Evolutionary conservation across 108 stramenopile genomes (phyloP), one percentile per base, ranked within the genome.

Genomic region (Skeletonema tropicum): DNA sequence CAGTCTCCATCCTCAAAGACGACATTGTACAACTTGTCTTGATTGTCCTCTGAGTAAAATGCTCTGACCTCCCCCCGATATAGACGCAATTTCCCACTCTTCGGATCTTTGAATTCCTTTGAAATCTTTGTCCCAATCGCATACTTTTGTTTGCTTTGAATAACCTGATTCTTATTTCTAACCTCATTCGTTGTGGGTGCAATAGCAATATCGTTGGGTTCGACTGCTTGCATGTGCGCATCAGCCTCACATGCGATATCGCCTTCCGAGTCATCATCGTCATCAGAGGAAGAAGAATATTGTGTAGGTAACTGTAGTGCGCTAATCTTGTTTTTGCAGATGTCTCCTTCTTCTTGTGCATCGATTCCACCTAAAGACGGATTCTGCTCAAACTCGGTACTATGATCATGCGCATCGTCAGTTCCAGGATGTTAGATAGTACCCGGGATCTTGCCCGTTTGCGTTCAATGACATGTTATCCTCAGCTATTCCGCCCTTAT

Each of bases 251-350:
- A 48, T 13, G 19, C 17, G 31, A 3, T 33, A 9, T 17, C 17
- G 15, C 15, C 33, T 61, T 39, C 14, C 49, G 30, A 45, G 15
- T 74, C 69, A 2, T 75, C 74, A 0, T 71, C 75, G 52, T 30
- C 59, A 19, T 63, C 61, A 32, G 62, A 68, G 13, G 75, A 76
- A 13, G 75, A 76, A 23, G 69, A 76, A 25, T 71, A 60, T 71
- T 76, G 75, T 8, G 75, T 77, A 31, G 76, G 76, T 15, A 77
- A 62, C 39, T 66, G 70, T 14, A 77, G 35, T 30, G 76, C 59
- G n/a, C 17, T 45, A 35, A 71, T 46, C 42, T 63, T 35, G 19
- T n/a, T 38, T 8, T 39, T 36, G 8, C 14, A n/a, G n/a, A 2
- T 7, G 13, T 57, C 57, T 58, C 60, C 57, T 60, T 70, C 69